Evolutionary conservation across 768 basidiomycete genomes (phyloP), one percentile per base, ranked within the genome.

Genomic region (Tylopilus sp.): DNA sequence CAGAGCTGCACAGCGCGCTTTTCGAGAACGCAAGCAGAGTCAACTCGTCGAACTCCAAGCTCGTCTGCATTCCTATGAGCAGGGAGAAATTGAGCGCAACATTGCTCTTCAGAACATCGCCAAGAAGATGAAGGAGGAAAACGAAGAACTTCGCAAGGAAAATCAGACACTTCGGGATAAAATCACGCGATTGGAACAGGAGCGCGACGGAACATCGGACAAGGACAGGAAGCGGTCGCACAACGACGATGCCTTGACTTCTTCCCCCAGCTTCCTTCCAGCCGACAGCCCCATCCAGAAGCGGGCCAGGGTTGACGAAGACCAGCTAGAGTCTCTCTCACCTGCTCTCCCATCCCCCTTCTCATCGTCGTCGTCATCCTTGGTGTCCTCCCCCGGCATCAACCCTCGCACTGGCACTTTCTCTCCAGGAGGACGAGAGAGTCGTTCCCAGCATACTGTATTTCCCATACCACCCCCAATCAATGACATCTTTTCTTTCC

Each of bases 1-100:
- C 59, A 91, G 91, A 63, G 88, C 87, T 26, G 91, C 91, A 12
- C 91, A 94, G 65, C 85, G 91, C 33, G 91, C 91, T 12, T 93
- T 94, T 69, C 80, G 91, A 43, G 91, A 93, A 63, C 81, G 91
- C 53, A 93, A 90, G 70, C 90, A 93, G 65, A 83, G 86, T 4
- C 91, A 92, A 62, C 84, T 94, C 31, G 83, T 88, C 9, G 91
- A 92, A 56, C 79, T 94, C 31, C 91, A 94, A 69, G 86, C 90
- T 44, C 87, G 90, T 42, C 75, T 94, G 45, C 84, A 88, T 55
- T 80, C 81, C 18, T 93, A 91, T 60, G 91, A 94, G 65, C 88
- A 90, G 64, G 91, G 91, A n/a, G 91, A 93, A 65, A 83, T 91
- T 23, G 88, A 93, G 66, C 83, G 89, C 50, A 91, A 88, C 62